phyloP scores from a whole-genome alignment of 768 basidiomycete genomes.

The Tremella yokohamensis region DNA sequence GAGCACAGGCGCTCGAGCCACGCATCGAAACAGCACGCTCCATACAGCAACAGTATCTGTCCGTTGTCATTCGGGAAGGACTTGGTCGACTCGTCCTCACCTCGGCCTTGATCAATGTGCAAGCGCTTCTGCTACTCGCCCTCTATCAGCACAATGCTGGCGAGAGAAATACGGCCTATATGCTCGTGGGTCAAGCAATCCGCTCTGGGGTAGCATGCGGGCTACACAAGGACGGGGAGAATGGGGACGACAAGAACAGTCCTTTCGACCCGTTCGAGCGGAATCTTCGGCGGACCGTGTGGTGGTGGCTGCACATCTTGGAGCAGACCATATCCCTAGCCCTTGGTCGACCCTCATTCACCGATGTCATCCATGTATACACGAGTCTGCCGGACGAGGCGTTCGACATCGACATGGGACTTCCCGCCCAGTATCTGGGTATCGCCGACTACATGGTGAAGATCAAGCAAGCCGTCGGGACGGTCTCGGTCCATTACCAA shows the following conservation, averaged over 20 bases:
- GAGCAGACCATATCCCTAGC: constrained; percentile 15
- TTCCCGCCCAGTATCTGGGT: too few species aligned
- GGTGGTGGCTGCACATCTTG: constrained; percentile 19
- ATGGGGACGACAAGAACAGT: background rate
- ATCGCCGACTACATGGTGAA: constrained; percentile 8
- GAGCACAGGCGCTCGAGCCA: constrained; percentile 13
- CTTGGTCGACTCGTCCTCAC: constrained; percentile 11
- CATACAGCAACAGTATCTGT: constrained; percentile 16
- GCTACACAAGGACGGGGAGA: constrained; percentile 20
- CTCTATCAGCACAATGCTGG: constrained; percentile 25
- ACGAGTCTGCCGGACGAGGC: constrained; percentile 11
- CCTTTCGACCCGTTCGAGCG: constrained; percentile 18
- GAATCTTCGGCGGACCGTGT: constrained; percentile 14
- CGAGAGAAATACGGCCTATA: constrained; percentile 20
- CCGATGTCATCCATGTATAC: constrained; percentile 9
- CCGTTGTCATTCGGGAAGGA: constrained; percentile 15
- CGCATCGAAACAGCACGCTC: background rate
- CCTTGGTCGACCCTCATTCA: constrained; percentile 13
- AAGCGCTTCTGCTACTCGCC: constrained; percentile 14
- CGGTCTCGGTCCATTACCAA: constrained; percentile 7
- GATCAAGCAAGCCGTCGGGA: constrained; percentile 8
- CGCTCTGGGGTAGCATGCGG: constrained; percentile 18
- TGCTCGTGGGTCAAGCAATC: constrained; percentile 16
- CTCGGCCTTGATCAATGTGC: constrained; percentile 17
- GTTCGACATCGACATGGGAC: background rate